Evolutionary conservation across 768 basidiomycete genomes (phyloP), one percentile per base, ranked within the genome.

Genomic region (Paxillus ammoniavirescens): DNA sequence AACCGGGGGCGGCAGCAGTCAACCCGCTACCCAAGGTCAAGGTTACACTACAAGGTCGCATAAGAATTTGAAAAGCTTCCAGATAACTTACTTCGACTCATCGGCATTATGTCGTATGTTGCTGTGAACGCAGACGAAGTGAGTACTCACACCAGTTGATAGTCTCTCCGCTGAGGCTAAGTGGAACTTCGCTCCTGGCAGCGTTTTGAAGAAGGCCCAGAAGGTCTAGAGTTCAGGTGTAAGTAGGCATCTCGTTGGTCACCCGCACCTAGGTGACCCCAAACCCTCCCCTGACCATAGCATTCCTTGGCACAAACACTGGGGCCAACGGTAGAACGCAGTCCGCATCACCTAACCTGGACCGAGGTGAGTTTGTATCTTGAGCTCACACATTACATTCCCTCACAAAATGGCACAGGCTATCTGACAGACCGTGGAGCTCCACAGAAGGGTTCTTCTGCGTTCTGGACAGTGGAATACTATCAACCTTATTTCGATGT

Each of bases 401-500:
- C n/a, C 31, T 48, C 17, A 49, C 42, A 10, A 2, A 23, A 8
- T 30, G 33, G 15, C 28, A 36, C 50, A 90, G 90, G 87, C 15
- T 91, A 89, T 65, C 73, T 87, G 17, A 72, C 80, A 46, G 84
- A 89, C 56, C 74, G 76, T 8, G 62, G 74, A 9, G 65, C 72
- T 33, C 69, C 77, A 49, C 64, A 72, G 8, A 81, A 81, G 64
- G 73, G 75, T 13, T 56, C 73, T 3, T 72, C 78, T 3, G 81
- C 81, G 1, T 91, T 90, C 71, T 93, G 90, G 91, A 82, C 81
- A 26, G 61, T 93, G 31, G 91, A 94, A 55, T 89, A 89, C 67
- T 93, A 94, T 65, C 91, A 93, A 64, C 77, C 82, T 3, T 93
- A 90, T 71, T 95, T 95, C 60, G 92, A 95, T 57, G 81, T 95